Percentiles rank a stretch among this genome's conserved stretches.
Evolutionary conservation across 345 rosid species (phyloP).

Genomic region (Schrenkiella parvula): DNA sequence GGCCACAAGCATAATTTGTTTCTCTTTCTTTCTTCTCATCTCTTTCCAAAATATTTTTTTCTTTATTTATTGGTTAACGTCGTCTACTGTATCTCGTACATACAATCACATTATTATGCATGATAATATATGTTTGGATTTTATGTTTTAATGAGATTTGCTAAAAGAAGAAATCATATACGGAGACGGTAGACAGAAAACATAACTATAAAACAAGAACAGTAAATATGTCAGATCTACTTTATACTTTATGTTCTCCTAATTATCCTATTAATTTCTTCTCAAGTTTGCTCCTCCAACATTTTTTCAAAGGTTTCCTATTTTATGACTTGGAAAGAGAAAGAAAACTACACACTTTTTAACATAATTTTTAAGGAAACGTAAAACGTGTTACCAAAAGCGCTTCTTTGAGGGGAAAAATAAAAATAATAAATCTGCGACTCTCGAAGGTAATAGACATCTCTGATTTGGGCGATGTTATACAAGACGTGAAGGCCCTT

Average conservation of each 20-base stretch:
- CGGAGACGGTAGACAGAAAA: neutral
- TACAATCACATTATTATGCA: neutral
- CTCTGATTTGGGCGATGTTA: neutral
- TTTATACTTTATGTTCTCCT: too few species aligned
- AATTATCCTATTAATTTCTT: neutral
- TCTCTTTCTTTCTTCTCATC: neutral
- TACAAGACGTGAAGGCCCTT: neutral
- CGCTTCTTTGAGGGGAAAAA: too few species aligned
- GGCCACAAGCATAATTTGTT: neutral
- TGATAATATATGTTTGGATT: neutral
- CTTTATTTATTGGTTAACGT: neutral
- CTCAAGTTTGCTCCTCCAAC: neutral
- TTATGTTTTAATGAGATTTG: neutral
- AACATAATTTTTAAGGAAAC: too few species aligned
- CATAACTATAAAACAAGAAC: too few species aligned
- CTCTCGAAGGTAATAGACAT: neutral
- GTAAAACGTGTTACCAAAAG: too few species aligned
- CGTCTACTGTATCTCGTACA: conserved; percentile 8
- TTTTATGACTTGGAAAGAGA: too few species aligned
- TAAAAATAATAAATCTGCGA: too few species aligned
- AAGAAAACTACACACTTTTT: too few species aligned
- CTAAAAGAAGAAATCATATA: neutral
- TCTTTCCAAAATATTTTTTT: neutral
- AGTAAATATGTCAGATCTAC: too few species aligned
- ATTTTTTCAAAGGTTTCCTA: too few species aligned